These are phyloP conservation scores for Takakia lepidozioides DNA, from an alignment of 225 moss, liverwort and hornwort species.

Conservation along the genomic window DNA sequence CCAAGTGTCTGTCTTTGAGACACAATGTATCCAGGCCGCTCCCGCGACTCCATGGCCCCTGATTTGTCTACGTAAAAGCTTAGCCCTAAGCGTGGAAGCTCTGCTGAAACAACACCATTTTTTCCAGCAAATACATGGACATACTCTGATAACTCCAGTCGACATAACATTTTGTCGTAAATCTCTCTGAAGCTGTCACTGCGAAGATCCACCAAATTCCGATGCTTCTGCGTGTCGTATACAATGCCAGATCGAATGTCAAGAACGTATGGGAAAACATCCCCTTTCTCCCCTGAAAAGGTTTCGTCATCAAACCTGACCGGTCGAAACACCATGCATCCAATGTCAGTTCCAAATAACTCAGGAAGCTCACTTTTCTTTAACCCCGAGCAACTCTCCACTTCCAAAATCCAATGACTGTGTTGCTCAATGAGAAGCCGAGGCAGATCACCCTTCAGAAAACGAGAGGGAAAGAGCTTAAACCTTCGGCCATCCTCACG, in stretches of 20 bases:
- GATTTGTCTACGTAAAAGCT: slow-evolving; percentile 4
- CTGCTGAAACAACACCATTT: slow-evolving; percentile 4
- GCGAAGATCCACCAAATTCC: slow-evolving; percentile 10
- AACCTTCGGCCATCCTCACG: not conserved
- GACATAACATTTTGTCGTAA: slow-evolving; percentile 2
- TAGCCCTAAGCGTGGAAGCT: slow-evolving; percentile 17
- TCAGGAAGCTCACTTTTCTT: too few relatives aligned
- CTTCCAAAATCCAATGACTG: slow-evolving; percentile 14
- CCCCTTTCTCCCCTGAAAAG: slow-evolving; percentile 7
- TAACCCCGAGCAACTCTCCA: not conserved
- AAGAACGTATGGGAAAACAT: slow-evolving; percentile 8
- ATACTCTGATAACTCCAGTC: slow-evolving; percentile 7
- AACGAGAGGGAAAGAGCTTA: slow-evolving; percentile 12
- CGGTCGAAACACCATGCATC: slow-evolving; percentile 7
- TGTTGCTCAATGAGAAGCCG: not conserved
- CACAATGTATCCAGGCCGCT: slow-evolving; percentile 18
- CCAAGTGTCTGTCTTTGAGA: slow-evolving; percentile 8
- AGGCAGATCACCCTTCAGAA: slow-evolving; percentile 1
- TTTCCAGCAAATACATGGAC: slow-evolving; percentile 12
- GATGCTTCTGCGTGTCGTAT: not conserved
- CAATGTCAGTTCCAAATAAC: too few relatives aligned
- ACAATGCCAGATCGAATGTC: not conserved
- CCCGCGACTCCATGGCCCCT: slow-evolving; percentile 12
- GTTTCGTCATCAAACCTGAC: slow-evolving; percentile 10
- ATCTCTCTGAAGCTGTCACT: slow-evolving; percentile 16